These are phyloP conservation scores for Rhodocollybia butyracea DNA, from an alignment of 768 basidiomycete species.

Conservation along the genomic window DNA sequence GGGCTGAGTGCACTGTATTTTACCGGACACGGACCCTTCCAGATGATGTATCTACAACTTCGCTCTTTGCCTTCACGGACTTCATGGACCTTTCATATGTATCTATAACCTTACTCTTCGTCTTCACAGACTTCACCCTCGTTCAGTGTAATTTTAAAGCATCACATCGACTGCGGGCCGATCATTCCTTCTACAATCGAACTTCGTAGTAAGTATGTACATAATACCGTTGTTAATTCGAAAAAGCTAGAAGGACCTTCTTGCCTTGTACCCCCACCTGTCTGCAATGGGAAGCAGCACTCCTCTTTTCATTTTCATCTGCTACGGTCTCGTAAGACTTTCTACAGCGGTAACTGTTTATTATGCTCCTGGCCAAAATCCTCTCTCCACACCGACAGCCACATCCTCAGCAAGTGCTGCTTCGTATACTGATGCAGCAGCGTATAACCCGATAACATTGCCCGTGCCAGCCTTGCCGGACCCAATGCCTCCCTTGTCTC, in stretches of 20 bases:
- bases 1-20: background rate
- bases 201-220: too few species aligned
- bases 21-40: too few species aligned
- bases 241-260: too few species aligned
- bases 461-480: conserved; percentile 49
- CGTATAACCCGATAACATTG: conserved; percentile 51
- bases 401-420: conserved; percentile 31
- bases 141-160: too few species aligned
- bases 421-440: conserved; percentile 46
- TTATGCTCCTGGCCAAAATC: conserved; percentile 7
- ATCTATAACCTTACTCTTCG: too few species aligned
- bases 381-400: conserved; percentile 21
- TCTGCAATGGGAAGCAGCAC: background rate
- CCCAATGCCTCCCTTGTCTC: conserved; percentile 37
- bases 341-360: conserved; percentile 2
- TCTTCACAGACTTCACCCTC: too few species aligned
- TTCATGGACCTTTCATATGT: too few species aligned
- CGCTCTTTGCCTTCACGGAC: too few species aligned
- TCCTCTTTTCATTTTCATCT: background rate
- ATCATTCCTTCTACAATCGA: too few species aligned
- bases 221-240: too few species aligned
- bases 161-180: too few species aligned
- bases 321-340: background rate
- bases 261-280: background rate
- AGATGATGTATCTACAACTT: too few species aligned